Conservation (phyloP, 257 asterid species). For the Solanum etuberosum region DNA sequence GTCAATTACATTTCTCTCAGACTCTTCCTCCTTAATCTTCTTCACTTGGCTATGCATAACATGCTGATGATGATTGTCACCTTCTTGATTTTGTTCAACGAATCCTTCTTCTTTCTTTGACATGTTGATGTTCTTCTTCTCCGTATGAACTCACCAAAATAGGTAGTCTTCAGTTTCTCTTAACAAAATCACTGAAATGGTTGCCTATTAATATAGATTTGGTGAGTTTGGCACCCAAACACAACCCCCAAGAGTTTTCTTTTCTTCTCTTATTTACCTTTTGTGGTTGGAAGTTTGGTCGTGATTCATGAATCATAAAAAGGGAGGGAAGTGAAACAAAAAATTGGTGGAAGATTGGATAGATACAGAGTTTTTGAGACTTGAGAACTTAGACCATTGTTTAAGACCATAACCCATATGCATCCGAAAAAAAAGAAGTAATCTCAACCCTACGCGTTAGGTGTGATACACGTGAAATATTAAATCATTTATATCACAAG, state of each 20-base stretch:
- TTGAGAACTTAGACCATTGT: not conserved
- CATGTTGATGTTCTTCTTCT: not conserved
- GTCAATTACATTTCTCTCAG: slow-evolving; percentile 8
- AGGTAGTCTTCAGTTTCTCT: not conserved
- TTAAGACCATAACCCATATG: not conserved
- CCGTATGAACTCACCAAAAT: not conserved
- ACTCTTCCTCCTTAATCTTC: slow-evolving; percentile 24
- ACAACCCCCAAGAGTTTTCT: not conserved
- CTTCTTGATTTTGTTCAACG: not conserved
- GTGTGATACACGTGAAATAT: not conserved
- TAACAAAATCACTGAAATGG: not conserved
- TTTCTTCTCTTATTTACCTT: not conserved
- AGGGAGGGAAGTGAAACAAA: not conserved
- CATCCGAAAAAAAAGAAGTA: not conserved
- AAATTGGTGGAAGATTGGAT: not conserved
- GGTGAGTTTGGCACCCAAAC: slow-evolving; percentile 2
- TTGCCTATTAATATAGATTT: not conserved
- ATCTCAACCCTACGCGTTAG: not conserved
- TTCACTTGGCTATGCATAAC: slow-evolving; percentile 20
- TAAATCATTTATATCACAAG: not conserved
- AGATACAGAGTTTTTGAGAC: not conserved
- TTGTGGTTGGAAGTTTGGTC: not conserved
- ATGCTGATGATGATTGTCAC: not conserved
- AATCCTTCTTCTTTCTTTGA: not conserved
- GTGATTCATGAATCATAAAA: not conserved